These are phyloP conservation scores for Mycena crocata DNA, from an alignment of 768 basidiomycete genomes.

Conservation along the genomic window DNA sequence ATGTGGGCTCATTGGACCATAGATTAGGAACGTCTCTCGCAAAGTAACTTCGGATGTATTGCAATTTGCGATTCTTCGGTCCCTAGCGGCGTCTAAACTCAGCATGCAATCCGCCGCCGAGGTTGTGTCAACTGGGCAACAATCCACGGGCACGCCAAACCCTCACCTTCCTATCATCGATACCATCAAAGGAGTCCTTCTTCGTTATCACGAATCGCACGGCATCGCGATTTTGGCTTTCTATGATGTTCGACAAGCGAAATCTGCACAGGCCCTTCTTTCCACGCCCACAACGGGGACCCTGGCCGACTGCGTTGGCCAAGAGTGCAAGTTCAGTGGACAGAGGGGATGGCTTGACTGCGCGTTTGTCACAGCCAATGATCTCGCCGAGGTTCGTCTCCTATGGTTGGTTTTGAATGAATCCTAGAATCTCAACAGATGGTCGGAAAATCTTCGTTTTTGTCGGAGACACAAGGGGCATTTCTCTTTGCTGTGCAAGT, in stretches of 20 bases:
- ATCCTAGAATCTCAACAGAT: slow-evolving; percentile 49
- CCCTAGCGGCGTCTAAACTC: slow-evolving; percentile 8
- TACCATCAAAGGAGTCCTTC: slow-evolving; percentile 67
- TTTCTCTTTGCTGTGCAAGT: slow-evolving; percentile 61
- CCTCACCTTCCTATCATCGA: slow-evolving; percentile 18
- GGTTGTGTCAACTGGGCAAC: background rate
- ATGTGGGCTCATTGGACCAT: background rate
- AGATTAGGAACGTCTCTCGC: slow-evolving; percentile 54
- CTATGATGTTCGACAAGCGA: slow-evolving; percentile 68
- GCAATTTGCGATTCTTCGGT: slow-evolving; percentile 31
- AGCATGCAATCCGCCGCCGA: background rate
- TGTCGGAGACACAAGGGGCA: slow-evolving; percentile 63
- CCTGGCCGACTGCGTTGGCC: slow-evolving; percentile 45
- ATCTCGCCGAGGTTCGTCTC: slow-evolving; percentile 58
- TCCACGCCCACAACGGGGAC: slow-evolving; percentile 42
- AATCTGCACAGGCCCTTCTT: slow-evolving; percentile 57
- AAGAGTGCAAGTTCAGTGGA: slow-evolving; percentile 38
- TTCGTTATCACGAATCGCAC: slow-evolving; percentile 59
- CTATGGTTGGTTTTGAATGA: slow-evolving; percentile 18
- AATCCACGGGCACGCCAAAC: slow-evolving; percentile 4
- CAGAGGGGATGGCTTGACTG: slow-evolving; percentile 49
- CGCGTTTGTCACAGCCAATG: slow-evolving; percentile 57
- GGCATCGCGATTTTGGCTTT: slow-evolving; percentile 71
- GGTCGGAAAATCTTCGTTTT: slow-evolving; percentile 63
- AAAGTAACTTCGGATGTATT: slow-evolving; percentile 38